Percentiles rank a stretch among this genome's conserved stretches.
These are phyloP conservation scores for Metarhizium rileyi DNA, from an alignment of 2,329 filamentous ascomycete species.

Conservation along the genomic window DNA sequence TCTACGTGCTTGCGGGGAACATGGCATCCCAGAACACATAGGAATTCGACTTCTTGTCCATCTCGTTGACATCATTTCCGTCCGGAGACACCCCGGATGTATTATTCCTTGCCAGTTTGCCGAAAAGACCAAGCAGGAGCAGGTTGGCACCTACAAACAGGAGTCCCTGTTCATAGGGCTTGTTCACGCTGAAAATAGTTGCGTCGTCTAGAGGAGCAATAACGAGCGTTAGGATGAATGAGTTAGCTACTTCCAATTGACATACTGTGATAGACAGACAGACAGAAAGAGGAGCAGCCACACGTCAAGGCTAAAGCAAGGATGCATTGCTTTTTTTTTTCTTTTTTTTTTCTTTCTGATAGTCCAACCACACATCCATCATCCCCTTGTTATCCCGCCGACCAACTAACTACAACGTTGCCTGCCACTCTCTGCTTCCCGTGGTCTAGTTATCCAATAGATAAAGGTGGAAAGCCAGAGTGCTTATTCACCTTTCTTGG, in stretches of 20 bases:
- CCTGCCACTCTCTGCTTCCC: too few relatives aligned
- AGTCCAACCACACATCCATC: too few relatives aligned
- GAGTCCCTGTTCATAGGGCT: background rate
- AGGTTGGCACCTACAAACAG: background rate
- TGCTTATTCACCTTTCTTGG: constrained; percentile 3
- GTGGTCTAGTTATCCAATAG: too few relatives aligned
- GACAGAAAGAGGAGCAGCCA: background rate
- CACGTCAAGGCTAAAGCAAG: background rate
- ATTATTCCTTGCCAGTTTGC: background rate
- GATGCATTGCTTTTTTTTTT: too few relatives aligned
- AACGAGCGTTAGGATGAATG: background rate
- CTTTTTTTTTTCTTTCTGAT: too few relatives aligned
- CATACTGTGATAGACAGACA: background rate
- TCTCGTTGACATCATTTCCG: background rate
- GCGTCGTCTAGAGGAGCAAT: background rate
- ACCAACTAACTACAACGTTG: too few relatives aligned
- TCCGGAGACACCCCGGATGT: background rate
- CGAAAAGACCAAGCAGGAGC: background rate
- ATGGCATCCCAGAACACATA: background rate
- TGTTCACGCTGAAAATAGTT: background rate
- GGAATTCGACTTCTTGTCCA: background rate
- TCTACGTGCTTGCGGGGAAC: background rate
- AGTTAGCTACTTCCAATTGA: background rate
- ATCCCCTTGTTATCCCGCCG: too few relatives aligned
- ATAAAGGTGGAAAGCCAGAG: background rate